Conservation (phyloP, 441 rosid species). For the Capsella rubella region DNA sequence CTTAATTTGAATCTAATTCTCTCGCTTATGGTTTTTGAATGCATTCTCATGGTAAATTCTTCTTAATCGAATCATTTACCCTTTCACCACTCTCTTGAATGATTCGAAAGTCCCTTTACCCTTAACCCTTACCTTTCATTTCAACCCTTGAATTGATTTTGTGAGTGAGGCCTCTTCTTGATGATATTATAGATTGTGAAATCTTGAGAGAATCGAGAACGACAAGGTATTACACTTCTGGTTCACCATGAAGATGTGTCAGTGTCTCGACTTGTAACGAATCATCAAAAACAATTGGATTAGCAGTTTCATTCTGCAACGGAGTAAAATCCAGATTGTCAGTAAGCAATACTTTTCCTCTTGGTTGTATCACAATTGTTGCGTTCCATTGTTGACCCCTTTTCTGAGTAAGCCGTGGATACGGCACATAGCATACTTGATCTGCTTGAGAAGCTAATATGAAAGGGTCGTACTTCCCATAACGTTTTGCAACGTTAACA, state of each 20-base stretch:
- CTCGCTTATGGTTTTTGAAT: too few species aligned
- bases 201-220: too few species aligned
- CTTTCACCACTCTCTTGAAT: too few species aligned
- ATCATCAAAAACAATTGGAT: neutral
- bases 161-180: too few species aligned
- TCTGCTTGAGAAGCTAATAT: neutral
- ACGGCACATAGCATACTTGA: neutral
- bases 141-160: too few species aligned
- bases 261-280: neutral
- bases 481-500: neutral
- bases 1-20: too few species aligned
- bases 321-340: neutral
- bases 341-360: neutral
- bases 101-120: too few species aligned
- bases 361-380: neutral
- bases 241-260: neutral
- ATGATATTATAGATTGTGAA: too few species aligned
- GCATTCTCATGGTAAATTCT: too few species aligned
- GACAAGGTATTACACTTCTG: neutral
- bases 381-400: neutral
- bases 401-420: neutral
- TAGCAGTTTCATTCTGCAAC: neutral
- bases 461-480: neutral
- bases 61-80: too few species aligned
- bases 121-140: too few species aligned